Percentiles rank a stretch among this genome's conserved stretches.
phyloP scores from a whole-genome alignment of 345 rosid genomes.

The Heritiera fomes region DNA sequence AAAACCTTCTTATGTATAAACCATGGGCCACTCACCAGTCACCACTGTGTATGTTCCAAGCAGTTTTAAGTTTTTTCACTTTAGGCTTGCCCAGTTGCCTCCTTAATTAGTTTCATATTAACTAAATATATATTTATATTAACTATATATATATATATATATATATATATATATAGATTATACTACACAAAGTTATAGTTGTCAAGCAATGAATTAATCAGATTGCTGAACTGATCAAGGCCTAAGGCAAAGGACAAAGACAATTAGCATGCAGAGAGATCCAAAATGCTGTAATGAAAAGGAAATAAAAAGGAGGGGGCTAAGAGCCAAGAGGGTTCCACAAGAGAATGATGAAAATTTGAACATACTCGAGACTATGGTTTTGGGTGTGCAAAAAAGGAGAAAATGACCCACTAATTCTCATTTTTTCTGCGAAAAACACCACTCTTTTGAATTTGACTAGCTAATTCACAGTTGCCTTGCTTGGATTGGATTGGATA shows the following conservation, averaged over 20 bases:
- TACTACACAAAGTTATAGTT: neutral
- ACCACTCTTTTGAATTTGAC: conserved; percentile 34
- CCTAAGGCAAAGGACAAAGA: conserved; percentile 3
- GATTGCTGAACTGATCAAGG: conserved; percentile 14
- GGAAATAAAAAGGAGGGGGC: neutral
- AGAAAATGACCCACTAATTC: conserved; percentile 24
- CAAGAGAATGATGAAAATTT: conserved; percentile 66
- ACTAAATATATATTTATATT: too few species aligned
- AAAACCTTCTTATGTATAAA: neutral
- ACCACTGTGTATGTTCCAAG: too few species aligned
- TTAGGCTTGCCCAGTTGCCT: too few species aligned
- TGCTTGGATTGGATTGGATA: neutral
- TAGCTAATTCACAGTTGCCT: conserved; percentile 9
- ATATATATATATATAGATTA: too few species aligned
- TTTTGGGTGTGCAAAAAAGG: conserved; percentile 12
- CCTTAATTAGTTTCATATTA: too few species aligned
- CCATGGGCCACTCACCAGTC: too few species aligned
- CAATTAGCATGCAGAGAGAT: conserved; percentile 10
- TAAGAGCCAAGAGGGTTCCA: conserved; percentile 38
- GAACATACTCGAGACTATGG: conserved; percentile 42
- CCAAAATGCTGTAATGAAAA: conserved; percentile 28
- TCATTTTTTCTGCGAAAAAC: conserved; percentile 16
- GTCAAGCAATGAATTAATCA: neutral
- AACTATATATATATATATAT: too few species aligned
- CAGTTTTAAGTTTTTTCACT: too few species aligned